Conservation (phyloP, 139 green algal species). For the Pseudopediastrum boryanum region DNA sequence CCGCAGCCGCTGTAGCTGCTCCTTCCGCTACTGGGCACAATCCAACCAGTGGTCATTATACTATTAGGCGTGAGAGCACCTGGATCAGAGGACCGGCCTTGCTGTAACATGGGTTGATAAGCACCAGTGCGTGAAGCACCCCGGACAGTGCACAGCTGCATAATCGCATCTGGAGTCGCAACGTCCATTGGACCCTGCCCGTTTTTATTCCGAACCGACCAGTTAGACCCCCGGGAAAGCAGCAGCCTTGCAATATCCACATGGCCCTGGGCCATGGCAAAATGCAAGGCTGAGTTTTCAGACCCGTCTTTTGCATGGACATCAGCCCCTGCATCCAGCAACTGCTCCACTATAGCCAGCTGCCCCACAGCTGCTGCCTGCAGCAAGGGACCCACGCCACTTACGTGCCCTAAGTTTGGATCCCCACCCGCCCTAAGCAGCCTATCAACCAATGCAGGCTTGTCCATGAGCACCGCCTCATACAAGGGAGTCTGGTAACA, state of each 20-base stretch:
- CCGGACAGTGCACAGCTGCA: too few species aligned
- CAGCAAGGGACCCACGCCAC: constrained; percentile 37
- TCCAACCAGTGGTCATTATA: too few species aligned
- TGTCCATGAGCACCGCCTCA: constrained; percentile 54
- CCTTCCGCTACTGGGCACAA: too few species aligned
- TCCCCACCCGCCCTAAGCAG: constrained; percentile 54
- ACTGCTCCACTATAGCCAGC: constrained; percentile 43
- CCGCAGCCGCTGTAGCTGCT: too few species aligned
- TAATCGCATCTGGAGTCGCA: constrained; percentile 26
- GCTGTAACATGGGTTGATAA: too few species aligned
- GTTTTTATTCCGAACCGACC: constrained; percentile 28
- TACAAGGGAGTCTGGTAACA: constrained; percentile 52
- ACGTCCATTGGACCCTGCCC: constrained; percentile 39
- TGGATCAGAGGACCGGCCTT: too few species aligned
- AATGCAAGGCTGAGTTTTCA: constrained; percentile 53
- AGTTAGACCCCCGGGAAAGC: constrained; percentile 38
- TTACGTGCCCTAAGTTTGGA: constrained; percentile 48
- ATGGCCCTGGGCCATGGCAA: constrained; percentile 45
- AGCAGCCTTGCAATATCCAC: constrained; percentile 39
- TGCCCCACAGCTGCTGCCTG: constrained; percentile 46
- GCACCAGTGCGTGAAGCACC: too few species aligned
- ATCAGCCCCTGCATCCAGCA: constrained; percentile 51
- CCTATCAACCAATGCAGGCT: constrained; percentile 33
- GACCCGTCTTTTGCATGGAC: constrained; percentile 35
- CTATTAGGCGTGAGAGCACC: too few species aligned